Percentiles rank a stretch among this genome's conserved stretches.
Conservation (phyloP, 768 basidiomycete species). For the Amanita molliuscula region DNA sequence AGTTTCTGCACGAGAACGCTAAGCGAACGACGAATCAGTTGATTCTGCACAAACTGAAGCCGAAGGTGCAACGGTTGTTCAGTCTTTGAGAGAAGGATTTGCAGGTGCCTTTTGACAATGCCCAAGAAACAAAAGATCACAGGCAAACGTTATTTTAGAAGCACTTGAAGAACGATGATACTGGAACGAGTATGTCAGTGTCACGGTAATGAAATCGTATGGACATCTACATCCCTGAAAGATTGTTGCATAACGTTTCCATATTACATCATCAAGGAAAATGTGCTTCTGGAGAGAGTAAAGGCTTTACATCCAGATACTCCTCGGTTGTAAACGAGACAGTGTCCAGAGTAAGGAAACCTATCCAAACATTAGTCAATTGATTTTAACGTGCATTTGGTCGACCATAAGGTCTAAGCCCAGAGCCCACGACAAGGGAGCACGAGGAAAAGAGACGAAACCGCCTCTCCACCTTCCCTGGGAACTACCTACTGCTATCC, state of each 20-base stretch:
- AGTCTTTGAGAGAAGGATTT: too few species aligned
- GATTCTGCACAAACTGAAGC: too few species aligned
- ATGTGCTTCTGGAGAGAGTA: not conserved
- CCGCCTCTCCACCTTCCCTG: not conserved
- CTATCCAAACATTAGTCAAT: not conserved
- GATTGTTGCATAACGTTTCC: too few species aligned
- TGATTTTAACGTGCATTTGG: not conserved
- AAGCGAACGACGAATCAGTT: too few species aligned
- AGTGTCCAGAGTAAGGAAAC: not conserved
- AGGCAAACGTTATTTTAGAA: not conserved
- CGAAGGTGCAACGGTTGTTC: too few species aligned
- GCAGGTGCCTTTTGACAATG: too few species aligned
- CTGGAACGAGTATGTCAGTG: too few species aligned
- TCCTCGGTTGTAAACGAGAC: not conserved
- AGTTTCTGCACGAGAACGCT: too few species aligned
- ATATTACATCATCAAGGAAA: too few species aligned
- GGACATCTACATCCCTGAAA: not conserved
- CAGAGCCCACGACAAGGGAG: not conserved
- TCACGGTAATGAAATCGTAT: not conserved
- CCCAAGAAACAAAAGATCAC: slow-evolving; percentile 1
- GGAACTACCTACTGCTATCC: not conserved
- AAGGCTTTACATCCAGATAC: too few species aligned
- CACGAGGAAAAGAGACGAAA: not conserved
- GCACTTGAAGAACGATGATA: too few species aligned
- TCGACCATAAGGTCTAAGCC: not conserved